Base-by-base conservation (phyloP, 2,329 filamentous ascomycete species). In the Fusarium equiseti region DNA sequence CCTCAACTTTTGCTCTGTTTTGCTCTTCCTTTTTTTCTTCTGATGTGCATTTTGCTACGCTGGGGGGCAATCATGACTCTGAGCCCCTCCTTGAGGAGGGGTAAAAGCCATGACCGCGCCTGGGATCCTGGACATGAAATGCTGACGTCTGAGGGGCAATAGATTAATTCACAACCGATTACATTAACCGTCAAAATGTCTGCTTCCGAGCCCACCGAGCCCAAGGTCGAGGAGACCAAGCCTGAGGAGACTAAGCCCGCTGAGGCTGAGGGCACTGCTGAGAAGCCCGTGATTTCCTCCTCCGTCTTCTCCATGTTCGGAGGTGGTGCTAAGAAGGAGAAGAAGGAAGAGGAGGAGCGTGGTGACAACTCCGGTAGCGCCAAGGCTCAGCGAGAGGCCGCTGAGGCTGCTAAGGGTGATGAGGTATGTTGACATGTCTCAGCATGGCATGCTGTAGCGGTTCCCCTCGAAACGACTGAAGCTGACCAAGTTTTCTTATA, bases 231-330 rank as follows among this genome's bases (percentile, higher is more conserved):
- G 76, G 83, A 83, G 82, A 71, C 69, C 46, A 81, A 77, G 76
- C 65, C 68, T 53, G 70, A 71, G 68, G 76, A 76, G 72, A 74
- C 66, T 59, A 75, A 75, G 73, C 65, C 72, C 12, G 59, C 66
- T 35, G 68, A 71, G 44, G 55, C 70, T 22, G 70, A 74, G 32
- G 62, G 66, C 32, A 55, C 63, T 43, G 73, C 73, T 32, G 76
- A 77, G 45, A 75, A 83, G 77, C 81, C 85, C 61, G 83, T 87
- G 59, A 88, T 85, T 69, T 85, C 86, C 20, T 89, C 89, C 11
- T 87, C 88, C 75, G 93, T 98, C 72, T 98, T 98, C 87, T 95
- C 93, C 82, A 98, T 99, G 96, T 99, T 99, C 80, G 96, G 96
- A 76, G 96, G 96, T 71, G 96, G 96, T 69, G 93, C 93, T 66